These are phyloP conservation scores for Diutina siamensis DNA, from an alignment of 1,139 yeast species.

Conservation along the genomic window DNA sequence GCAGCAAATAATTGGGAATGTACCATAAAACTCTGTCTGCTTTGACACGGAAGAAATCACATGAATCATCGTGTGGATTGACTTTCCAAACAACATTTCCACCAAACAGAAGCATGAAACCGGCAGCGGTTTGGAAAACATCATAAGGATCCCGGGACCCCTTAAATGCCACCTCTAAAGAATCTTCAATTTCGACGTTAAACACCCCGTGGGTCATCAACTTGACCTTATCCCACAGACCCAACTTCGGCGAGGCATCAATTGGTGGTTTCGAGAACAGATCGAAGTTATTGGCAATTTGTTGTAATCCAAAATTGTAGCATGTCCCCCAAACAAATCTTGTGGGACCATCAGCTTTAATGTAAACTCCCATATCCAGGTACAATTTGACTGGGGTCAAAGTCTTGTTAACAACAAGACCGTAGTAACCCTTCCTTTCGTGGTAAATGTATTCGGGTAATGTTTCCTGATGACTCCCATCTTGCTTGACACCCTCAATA, in stretches of 20 bases:
- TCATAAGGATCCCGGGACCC: slow-evolving; percentile 37
- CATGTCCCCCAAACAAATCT: slow-evolving; percentile 81
- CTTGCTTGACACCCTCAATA: background rate
- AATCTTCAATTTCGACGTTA: slow-evolving; percentile 14
- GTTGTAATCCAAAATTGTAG: slow-evolving; percentile 76
- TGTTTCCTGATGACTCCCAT: background rate
- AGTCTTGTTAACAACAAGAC: slow-evolving; percentile 59
- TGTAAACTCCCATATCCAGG: slow-evolving; percentile 45
- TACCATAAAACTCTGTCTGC: slow-evolving; percentile 31
- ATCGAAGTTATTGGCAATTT: slow-evolving; percentile 68
- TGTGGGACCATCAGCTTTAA: slow-evolving; percentile 49
- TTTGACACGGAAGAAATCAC: slow-evolving; percentile 24
- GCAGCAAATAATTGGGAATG: slow-evolving; percentile 51
- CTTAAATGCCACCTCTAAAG: slow-evolving; percentile 41
- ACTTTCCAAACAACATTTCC: slow-evolving; percentile 29
- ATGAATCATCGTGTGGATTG: slow-evolving; percentile 29
- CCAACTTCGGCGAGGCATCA: slow-evolving; percentile 47
- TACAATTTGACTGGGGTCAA: slow-evolving; percentile 66
- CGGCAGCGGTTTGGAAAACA: slow-evolving; percentile 26
- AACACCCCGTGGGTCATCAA: slow-evolving; percentile 38
- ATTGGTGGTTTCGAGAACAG: slow-evolving; percentile 74
- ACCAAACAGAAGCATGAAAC: slow-evolving; percentile 29
- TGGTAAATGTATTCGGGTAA: background rate
- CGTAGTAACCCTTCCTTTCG: background rate
- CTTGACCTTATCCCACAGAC: slow-evolving; percentile 50